Conservation (phyloP, 2,329 filamentous ascomycete genomes). For the Alternaria triticina region DNA sequence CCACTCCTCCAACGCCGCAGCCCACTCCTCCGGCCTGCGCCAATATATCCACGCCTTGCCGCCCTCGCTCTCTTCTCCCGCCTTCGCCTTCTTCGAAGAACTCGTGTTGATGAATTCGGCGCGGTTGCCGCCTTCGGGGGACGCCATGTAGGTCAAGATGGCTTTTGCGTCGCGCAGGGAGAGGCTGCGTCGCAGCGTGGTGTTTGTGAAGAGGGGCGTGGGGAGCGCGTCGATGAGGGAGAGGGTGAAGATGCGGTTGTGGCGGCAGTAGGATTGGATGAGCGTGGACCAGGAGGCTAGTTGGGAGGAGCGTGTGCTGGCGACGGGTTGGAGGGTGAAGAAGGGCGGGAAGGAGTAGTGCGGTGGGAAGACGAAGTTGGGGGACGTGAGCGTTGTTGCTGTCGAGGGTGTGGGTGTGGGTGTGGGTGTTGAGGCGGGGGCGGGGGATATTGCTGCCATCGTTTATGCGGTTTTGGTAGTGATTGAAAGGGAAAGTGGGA, state of each 20-base stretch:
- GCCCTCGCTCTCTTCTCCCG: conserved; percentile 39
- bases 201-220: conserved; percentile 64
- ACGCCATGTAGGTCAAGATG: conserved; percentile 64
- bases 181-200: conserved; percentile 52
- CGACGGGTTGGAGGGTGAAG: conserved; percentile 81
- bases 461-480: background rate
- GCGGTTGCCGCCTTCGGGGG: conserved; percentile 58
- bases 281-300: conserved; percentile 85
- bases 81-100: conserved; percentile 15
- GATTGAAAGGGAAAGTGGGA: background rate
- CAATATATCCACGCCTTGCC: conserved; percentile 75
- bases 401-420: conserved; percentile 12
- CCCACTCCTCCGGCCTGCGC: conserved; percentile 91
- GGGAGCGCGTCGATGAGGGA: conserved; percentile 64
- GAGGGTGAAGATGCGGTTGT: conserved; percentile 78
- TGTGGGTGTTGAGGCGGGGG: conserved; percentile 11
- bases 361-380: conserved; percentile 51
- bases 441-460: conserved; percentile 22
- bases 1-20: conserved; percentile 76
- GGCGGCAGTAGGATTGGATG: conserved; percentile 81
- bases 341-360: conserved; percentile 81
- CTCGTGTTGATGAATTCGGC: conserved; percentile 67
- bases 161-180: conserved; percentile 59
- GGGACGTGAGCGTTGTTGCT: conserved; percentile 8
- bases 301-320: conserved; percentile 75